Base-by-base conservation (phyloP, 441 rosid genomes). In the Rhodomyrtus psidioides region DNA sequence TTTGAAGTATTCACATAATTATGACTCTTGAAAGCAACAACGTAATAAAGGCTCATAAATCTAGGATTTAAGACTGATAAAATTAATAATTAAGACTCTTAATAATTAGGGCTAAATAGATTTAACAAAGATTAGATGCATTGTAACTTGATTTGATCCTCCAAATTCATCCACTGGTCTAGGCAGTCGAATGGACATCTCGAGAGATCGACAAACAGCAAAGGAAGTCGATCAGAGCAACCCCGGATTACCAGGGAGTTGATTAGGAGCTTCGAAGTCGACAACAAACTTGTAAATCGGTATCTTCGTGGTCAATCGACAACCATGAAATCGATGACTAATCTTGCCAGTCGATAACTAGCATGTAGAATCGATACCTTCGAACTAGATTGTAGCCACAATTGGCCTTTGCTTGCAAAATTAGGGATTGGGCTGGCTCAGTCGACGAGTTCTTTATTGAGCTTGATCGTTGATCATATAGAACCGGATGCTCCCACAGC, bases 181-280 rank as follows among this genome's bases (percentile, higher is more conserved):
- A n/a, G 0, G 26, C 3, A 12, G 16, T 0, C 0, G 4, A n/a
- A 12, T 7, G 26, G 2, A 15, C 16, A n/a, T 6, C 16, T 26
- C 4, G 1, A 0, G 26, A 26, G 62, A 57, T 57, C 2, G 21
- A 59, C 2, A 59, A 6, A 14, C 9, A 6, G 0, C 0, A 59
- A 6, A 13, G 1, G 0, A 59, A 59, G 27, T 27, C 0, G 10
- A 59, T 17, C 0, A 27, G 3, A 14, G 8, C 21, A 59, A 4
- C 5, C 10, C 7, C 9, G 19, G 1, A 16, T 58, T 7, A 49
- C 21, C 7, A 0, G 1, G 6, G 27, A 59, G 1, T 59, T 2
- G 34, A 27, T 59, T 14, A 27, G 2, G 3, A 27, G 34, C 2
- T 17, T 59, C 9, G 0, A 2, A 59, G 9, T 59, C 10, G 10